Evolutionary conservation across 2,329 filamentous ascomycete species (phyloP).

Genomic region (Pyrenophora seminiperda): DNA sequence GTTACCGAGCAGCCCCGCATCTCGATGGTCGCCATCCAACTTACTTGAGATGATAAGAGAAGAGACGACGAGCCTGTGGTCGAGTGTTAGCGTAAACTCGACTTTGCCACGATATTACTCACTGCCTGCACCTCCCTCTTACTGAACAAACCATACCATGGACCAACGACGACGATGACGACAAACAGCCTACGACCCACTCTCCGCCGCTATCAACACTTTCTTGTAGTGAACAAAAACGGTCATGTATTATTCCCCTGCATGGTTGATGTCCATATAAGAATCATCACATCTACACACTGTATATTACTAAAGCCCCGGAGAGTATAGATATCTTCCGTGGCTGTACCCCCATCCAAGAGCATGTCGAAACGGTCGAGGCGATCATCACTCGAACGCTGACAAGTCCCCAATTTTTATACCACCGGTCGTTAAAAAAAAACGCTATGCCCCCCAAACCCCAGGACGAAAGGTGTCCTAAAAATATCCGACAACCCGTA

Average conservation of each 20-base stretch:
- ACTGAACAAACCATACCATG: no score
- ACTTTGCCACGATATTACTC: no score
- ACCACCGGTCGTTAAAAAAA: neutral
- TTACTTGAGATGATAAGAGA: no score
- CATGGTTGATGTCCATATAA: conserved; percentile 8
- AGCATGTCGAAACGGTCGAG: conserved; percentile 6
- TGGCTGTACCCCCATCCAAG: neutral
- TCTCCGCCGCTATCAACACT: conserved; percentile 18
- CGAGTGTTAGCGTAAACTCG: no score
- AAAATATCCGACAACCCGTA: no score
- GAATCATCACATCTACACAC: conserved; percentile 25
- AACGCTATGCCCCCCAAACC: no score
- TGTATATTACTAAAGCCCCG: conserved; percentile 38
- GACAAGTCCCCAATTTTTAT: neutral
- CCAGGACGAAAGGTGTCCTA: no score
- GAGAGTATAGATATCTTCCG: conserved; percentile 10
- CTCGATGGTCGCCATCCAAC: neutral
- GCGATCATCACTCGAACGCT: conserved; percentile 14
- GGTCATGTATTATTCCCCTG: conserved; percentile 5
- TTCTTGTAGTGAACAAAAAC: conserved; percentile 1
- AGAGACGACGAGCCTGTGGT: no score
- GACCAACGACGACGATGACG: no score
- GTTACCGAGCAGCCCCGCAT: conserved; percentile 2
- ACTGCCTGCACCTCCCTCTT: no score
- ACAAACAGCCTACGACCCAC: no score